phyloP scores from a whole-genome alignment of 1,139 yeast species.

The Yamadazyma spencermartinsiae region DNA sequence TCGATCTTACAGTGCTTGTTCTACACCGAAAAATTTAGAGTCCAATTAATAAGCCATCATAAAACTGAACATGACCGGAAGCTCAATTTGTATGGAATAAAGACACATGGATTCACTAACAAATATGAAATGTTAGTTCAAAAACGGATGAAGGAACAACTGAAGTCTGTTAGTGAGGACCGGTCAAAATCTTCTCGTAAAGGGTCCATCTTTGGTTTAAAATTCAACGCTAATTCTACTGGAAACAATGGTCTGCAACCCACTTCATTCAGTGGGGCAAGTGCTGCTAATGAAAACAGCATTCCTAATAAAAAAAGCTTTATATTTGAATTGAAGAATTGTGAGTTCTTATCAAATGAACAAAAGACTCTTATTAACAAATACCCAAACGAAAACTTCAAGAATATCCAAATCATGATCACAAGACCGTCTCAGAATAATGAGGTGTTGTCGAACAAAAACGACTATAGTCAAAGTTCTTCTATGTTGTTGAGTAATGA shows the following conservation, averaged over 20 bases:
- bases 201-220: slow-evolving; percentile 44
- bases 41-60: slow-evolving; percentile 44
- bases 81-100: slow-evolving; percentile 40
- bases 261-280: slow-evolving; percentile 12
- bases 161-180: slow-evolving; percentile 22
- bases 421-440: slow-evolving; percentile 33
- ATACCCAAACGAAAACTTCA: slow-evolving; percentile 29
- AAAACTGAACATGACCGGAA: slow-evolving; percentile 38
- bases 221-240: slow-evolving; percentile 28
- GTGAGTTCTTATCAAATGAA: slow-evolving; percentile 37
- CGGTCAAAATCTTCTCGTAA: slow-evolving; percentile 34
- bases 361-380: slow-evolving; percentile 35
- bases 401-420: slow-evolving; percentile 34
- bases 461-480: slow-evolving; percentile 39
- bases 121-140: slow-evolving; percentile 45
- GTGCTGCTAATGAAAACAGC: slow-evolving; percentile 14
- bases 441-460: slow-evolving; percentile 13
- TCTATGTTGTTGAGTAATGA: slow-evolving; percentile 34
- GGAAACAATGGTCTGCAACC: neutral
- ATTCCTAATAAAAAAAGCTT: slow-evolving; percentile 20
- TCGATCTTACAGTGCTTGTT: slow-evolving; percentile 87
- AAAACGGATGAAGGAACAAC: slow-evolving; percentile 40
- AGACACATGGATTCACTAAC: slow-evolving; percentile 47
- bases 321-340: slow-evolving; percentile 31
- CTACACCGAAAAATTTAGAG: slow-evolving; percentile 69